phyloP scores from a whole-genome alignment of 257 asterid species.

The Solanum tarijense region DNA sequence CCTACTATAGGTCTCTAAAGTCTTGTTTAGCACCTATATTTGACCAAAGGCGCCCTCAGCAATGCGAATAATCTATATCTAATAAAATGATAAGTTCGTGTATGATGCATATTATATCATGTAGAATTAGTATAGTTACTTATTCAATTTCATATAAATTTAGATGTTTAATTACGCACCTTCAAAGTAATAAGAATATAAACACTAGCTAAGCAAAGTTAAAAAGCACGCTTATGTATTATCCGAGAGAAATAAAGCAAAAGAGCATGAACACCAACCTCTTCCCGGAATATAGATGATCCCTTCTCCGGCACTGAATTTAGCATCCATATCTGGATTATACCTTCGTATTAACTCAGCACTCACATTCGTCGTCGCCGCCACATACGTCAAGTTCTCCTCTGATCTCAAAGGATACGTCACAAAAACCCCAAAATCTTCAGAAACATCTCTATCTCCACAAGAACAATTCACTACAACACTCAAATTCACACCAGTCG shows the following conservation, averaged over 20 bases:
- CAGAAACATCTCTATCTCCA: constrained; percentile 42
- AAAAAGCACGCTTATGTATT: no score
- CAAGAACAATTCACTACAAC: constrained; percentile 81
- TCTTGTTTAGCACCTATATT: not conserved
- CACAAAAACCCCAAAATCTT: constrained; percentile 58
- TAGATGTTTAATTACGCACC: no score
- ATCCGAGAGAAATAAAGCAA: not conserved
- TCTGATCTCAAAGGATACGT: constrained; percentile 59
- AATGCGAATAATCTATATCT: not conserved
- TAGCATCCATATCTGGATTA: constrained; percentile 41
- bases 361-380: constrained; percentile 32
- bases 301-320: constrained; percentile 31
- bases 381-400: constrained; percentile 42
- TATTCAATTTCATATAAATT: no score
- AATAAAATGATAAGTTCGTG: not conserved
- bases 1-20: not conserved
- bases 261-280: constrained; percentile 31
- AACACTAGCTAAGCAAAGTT: fast-evolving
- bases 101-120: not conserved
- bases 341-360: constrained; percentile 35
- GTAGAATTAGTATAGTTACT: no score
- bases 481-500: constrained; percentile 26
- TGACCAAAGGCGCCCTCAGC: not conserved
- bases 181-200: no score
- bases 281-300: constrained; percentile 60